phyloP scores from a whole-genome alignment of 306 rosid genomes.

The Hippophae gyantsensis region DNA sequence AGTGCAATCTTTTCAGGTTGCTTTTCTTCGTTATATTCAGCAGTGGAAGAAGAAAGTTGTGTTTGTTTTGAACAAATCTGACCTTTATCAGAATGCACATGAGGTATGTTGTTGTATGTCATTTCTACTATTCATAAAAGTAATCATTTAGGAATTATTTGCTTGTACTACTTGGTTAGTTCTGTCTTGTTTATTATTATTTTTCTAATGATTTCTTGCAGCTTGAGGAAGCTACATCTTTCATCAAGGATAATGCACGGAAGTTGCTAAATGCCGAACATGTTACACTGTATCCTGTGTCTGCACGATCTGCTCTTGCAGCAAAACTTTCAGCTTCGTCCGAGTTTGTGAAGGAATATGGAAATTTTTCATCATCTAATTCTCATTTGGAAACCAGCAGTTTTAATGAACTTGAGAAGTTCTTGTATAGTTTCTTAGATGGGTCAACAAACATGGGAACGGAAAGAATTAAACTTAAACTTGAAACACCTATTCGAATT shows the following conservation, averaged over 20 bases:
- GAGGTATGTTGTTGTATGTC: conserved; percentile 45
- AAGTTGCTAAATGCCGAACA: conserved; percentile 64
- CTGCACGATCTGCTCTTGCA: conserved; percentile 90
- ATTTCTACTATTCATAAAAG: conserved; percentile 9
- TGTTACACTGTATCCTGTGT: conserved; percentile 73
- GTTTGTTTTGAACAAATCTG: conserved; percentile 86
- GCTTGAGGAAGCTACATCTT: conserved; percentile 85
- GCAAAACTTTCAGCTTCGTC: conserved; percentile 52
- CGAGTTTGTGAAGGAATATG: conserved; percentile 28
- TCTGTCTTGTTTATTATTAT: conserved; percentile 5
- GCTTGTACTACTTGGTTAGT: conserved; percentile 3
- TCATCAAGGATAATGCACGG: conserved; percentile 64
- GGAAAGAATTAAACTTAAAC: conserved; percentile 91
- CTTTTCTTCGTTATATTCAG: conserved; percentile 85
- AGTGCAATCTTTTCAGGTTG: conserved; percentile 44
- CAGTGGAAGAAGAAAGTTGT: conserved; percentile 98
- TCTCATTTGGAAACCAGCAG: conserved; percentile 43
- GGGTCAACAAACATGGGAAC: conserved; percentile 78
- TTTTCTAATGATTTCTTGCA: conserved; percentile 33
- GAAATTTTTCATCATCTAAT: conserved; percentile 31
- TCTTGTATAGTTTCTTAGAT: conserved; percentile 74
- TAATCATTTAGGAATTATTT: conserved; percentile 10
- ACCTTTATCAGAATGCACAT: conserved; percentile 58
- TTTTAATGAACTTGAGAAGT: conserved; percentile 63
- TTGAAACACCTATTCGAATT: conserved; percentile 80